A percentile compares a stretch with the other conserved stretches of the same genome.
phyloP scores from a whole-genome alignment of 306 rosid genomes.

The Datisca glomerata region DNA sequence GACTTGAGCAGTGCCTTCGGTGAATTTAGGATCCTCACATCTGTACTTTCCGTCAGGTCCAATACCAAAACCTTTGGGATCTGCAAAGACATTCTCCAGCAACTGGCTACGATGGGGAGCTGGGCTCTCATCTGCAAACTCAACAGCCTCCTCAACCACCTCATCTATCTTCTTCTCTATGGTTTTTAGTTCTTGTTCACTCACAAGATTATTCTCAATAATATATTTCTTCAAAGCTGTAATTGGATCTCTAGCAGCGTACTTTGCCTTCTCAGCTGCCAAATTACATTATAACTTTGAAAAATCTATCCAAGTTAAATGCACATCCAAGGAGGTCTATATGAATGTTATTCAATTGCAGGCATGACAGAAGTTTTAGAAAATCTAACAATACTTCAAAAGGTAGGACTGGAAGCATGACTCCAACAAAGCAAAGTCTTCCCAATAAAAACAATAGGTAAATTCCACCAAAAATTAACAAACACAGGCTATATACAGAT shows the following conservation, averaged over 20 bases:
- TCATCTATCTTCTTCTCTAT: slow-evolving; percentile 81
- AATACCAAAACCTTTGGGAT: slow-evolving; percentile 97
- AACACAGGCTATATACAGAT: too few relatives aligned
- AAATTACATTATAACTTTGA: slow-evolving; percentile 4
- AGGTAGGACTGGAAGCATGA: too few relatives aligned
- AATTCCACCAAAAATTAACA: too few relatives aligned
- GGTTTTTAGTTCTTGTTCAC: slow-evolving; percentile 62
- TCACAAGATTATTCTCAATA: slow-evolving; percentile 58
- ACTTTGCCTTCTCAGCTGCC: slow-evolving; percentile 91
- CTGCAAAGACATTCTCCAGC: slow-evolving; percentile 92
- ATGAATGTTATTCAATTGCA: too few relatives aligned
- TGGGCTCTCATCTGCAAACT: slow-evolving; percentile 85
- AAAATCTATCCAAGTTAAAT: neutral
- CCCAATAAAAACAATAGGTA: too few relatives aligned
- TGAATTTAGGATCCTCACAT: slow-evolving; percentile 98
- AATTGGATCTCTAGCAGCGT: slow-evolving; percentile 88
- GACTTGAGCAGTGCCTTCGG: slow-evolving; percentile 95
- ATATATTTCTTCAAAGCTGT: slow-evolving; percentile 69
- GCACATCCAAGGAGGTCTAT: neutral
- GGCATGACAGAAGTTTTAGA: too few relatives aligned
- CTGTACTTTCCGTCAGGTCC: slow-evolving; percentile 94
- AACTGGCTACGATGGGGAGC: slow-evolving; percentile 81
- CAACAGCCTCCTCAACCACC: slow-evolving; percentile 68
- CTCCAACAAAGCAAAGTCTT: too few relatives aligned
- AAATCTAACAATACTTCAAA: too few relatives aligned